phyloP scores from a whole-genome alignment of 768 basidiomycete genomes.

The Tylopilus cervinicoccineus region DNA sequence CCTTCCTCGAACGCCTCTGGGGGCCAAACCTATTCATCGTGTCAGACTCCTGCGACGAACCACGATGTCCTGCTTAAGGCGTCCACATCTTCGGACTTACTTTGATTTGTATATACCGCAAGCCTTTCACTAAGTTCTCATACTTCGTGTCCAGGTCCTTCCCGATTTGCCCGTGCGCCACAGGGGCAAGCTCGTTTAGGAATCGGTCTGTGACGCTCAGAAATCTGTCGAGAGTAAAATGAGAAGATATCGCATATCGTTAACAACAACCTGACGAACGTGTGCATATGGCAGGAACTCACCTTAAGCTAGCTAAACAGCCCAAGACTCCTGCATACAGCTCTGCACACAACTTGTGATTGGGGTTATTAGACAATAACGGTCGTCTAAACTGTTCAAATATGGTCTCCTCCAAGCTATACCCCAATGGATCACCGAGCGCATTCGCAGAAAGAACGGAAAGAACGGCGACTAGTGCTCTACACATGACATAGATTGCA shows the following conservation, averaged over 20 bases:
- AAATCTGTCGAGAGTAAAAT: slow-evolving; percentile 48
- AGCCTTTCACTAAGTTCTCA: slow-evolving; percentile 79
- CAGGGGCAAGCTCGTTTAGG: slow-evolving; percentile 69
- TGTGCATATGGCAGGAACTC: slow-evolving; percentile 18
- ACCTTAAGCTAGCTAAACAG: slow-evolving; percentile 78
- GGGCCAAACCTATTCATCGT: slow-evolving; percentile 71
- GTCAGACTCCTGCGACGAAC: neutral
- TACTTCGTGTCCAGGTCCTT: slow-evolving; percentile 81
- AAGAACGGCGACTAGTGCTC: slow-evolving; percentile 76
- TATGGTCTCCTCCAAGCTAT: slow-evolving; percentile 80
- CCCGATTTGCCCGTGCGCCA: slow-evolving; percentile 68
- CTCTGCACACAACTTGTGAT: slow-evolving; percentile 78
- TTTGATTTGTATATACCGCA: slow-evolving; percentile 81
- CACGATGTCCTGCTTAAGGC: neutral
- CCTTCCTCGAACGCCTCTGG: slow-evolving; percentile 91
- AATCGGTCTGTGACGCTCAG: slow-evolving; percentile 92
- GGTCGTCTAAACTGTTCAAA: slow-evolving; percentile 82
- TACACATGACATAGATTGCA: slow-evolving; percentile 86
- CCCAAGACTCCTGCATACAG: slow-evolving; percentile 83
- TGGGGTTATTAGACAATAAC: slow-evolving; percentile 59
- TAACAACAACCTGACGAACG: neutral
- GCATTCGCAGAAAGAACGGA: slow-evolving; percentile 71
- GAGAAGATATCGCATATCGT: neutral
- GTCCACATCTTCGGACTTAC: slow-evolving; percentile 32
- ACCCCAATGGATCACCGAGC: slow-evolving; percentile 72